These are phyloP conservation scores for Mycocentrospora acerina DNA, from an alignment of 2,329 filamentous ascomycete genomes.

Conservation along the genomic window DNA sequence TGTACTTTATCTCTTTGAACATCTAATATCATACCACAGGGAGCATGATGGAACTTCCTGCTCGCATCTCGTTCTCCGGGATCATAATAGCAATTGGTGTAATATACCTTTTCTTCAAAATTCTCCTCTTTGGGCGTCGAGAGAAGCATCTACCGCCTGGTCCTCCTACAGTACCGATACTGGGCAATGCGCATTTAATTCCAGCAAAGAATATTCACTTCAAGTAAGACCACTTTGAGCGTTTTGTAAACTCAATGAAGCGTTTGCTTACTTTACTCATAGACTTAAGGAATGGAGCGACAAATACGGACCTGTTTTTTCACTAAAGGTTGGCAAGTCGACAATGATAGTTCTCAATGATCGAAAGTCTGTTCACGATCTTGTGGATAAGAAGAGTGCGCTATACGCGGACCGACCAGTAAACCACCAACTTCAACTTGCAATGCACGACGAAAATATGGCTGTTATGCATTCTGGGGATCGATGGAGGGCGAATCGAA, in stretches of 20 bases:
- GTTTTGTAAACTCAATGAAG: too few relatives aligned
- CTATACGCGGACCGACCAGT: constrained; percentile 16
- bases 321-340: constrained; percentile 20
- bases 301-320: constrained; percentile 19
- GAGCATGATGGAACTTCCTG: too few relatives aligned
- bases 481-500: constrained; percentile 23
- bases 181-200: constrained; percentile 27
- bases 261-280: neutral
- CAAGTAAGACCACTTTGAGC: too few relatives aligned
- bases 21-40: too few relatives aligned
- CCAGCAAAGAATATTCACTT: too few relatives aligned
- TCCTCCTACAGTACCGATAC: constrained; percentile 26
- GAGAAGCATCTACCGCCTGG: constrained; percentile 30
- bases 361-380: constrained; percentile 17
- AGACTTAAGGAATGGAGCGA: constrained; percentile 24
- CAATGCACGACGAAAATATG: constrained; percentile 19
- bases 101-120: constrained; percentile 15
- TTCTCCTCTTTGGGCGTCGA: constrained; percentile 21
- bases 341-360: constrained; percentile 23
- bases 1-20: too few relatives aligned
- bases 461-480: constrained; percentile 17
- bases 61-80: neutral
- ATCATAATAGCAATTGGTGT: constrained; percentile 2
- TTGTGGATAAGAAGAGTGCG: constrained; percentile 19
- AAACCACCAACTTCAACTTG: constrained; percentile 13